Base-by-base conservation (phyloP, 495 filamentous ascomycete genomes). In the Aspergillus cristatus region DNA sequence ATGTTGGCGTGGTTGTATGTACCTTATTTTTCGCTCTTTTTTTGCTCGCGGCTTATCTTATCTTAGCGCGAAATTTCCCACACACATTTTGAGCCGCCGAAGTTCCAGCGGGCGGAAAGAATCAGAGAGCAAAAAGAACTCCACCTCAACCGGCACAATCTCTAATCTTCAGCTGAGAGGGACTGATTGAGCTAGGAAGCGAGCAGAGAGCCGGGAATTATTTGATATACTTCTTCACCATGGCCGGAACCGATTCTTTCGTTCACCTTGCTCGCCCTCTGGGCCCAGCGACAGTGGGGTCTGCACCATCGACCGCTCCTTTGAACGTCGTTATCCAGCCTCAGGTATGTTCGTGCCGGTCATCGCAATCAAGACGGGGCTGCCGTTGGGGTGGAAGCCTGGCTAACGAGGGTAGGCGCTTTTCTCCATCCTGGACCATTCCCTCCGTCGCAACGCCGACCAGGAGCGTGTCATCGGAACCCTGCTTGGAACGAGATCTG, bases 401-500 rank as follows among this genome's bases (percentile, higher is more conserved):
- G 35, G 52, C 32, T 24, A 11, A 15, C 18, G 34, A 18, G 34
- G 18, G 22, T 50, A 95, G 86, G 87, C 91, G 37, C 76, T 98
- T 40, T 90, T 97, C 77, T 88, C 86, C 38, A 89, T 98, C 62
- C 79, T 98, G 55, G 91, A 98, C 65, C 91, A 98, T 67, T 90
- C 93, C 34, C 75, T 88, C 35, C 84, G 93, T 60, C 79, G 87
- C 41, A 85, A 91, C 53, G 74, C 80, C 36, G 84, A 89, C 57
- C 86, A 93, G 61, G 86, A 89, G 41, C 81, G 91, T 51, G 91
- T 97, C 37, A 97, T 98, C 53, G 91, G 91, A 53, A 94, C 91
- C 16, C 75, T 98, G 34, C 77, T 98, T 35, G 91, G 91, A 56
- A 78, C 79, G 44, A 82, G 91, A 51, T 86, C 79, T 54, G 91